Evolutionary conservation across 2,329 filamentous ascomycete genomes (phyloP).

Genomic region (Xylaria sp.): DNA sequence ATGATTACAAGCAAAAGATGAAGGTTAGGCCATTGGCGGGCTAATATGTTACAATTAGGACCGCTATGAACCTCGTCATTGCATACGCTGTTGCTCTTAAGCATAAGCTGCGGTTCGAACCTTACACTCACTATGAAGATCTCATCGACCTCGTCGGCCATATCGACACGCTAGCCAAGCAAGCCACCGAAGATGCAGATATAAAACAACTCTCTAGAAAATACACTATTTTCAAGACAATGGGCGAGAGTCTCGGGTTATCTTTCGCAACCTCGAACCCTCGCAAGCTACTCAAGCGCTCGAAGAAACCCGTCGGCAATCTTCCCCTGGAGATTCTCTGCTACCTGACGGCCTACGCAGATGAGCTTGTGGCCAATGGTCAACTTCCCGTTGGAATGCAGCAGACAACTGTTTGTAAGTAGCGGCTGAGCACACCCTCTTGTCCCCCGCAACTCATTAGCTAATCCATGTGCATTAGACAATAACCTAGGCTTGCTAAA

Average conservation of each 20-base stretch:
- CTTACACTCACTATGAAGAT: slow-evolving; percentile 81
- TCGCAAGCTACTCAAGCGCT: slow-evolving; percentile 78
- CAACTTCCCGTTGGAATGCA: slow-evolving; percentile 68
- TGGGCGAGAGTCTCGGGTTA: slow-evolving; percentile 79
- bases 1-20: slow-evolving; percentile 50
- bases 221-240: slow-evolving; percentile 66
- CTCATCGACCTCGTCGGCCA: slow-evolving; percentile 75
- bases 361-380: slow-evolving; percentile 67
- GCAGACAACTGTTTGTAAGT: slow-evolving; percentile 65
- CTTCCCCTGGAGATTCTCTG: slow-evolving; percentile 84
- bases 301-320: slow-evolving; percentile 79
- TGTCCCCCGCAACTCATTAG: slow-evolving; percentile 18
- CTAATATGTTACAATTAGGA: slow-evolving; percentile 51
- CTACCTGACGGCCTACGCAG: slow-evolving; percentile 75
- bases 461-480: slow-evolving; percentile 52
- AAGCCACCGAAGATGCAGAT: slow-evolving; percentile 60
- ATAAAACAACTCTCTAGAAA: slow-evolving; percentile 54
- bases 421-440: not conserved
- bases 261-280: slow-evolving; percentile 83
- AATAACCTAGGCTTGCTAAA: slow-evolving; percentile 73
- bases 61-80: slow-evolving; percentile 80
- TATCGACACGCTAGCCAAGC: slow-evolving; percentile 78
- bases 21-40: not conserved
- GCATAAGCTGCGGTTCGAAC: slow-evolving; percentile 86
- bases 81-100: slow-evolving; percentile 83